Percentiles rank a stretch among this genome's conserved stretches.
These are phyloP conservation scores for Acacia confusa DNA, from an alignment of 306 rosid species.

Conservation along the genomic window DNA sequence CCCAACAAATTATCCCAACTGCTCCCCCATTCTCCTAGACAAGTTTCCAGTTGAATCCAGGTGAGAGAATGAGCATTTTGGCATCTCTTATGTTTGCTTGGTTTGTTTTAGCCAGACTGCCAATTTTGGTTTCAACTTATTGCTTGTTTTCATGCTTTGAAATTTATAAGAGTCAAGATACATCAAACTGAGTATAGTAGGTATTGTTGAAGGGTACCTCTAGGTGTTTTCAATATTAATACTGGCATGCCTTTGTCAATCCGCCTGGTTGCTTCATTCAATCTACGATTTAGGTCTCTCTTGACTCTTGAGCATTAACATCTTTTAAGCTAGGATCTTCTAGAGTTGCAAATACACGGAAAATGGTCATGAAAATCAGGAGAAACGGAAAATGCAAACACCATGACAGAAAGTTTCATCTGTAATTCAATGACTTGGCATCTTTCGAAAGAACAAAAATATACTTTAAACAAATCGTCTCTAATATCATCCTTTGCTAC, in stretches of 20 bases:
- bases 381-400: neutral
- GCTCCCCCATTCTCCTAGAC: conserved; percentile 86
- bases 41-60: conserved; percentile 78
- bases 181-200: neutral
- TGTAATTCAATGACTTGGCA: conserved; percentile 5
- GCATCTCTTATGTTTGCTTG: conserved; percentile 28
- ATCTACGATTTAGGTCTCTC: neutral
- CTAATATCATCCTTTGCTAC: neutral
- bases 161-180: neutral
- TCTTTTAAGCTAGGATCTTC: neutral
- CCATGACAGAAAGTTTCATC: neutral
- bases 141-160: conserved; percentile 5
- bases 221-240: neutral
- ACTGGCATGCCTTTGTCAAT: conserved; percentile 1
- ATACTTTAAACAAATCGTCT: neutral
- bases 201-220: neutral
- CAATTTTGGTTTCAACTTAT: conserved; percentile 5
- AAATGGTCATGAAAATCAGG: neutral
- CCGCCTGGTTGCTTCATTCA: neutral
- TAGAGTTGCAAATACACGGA: neutral
- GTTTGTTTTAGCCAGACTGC: conserved; percentile 10
- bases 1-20: conserved; percentile 84
- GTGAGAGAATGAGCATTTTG: conserved; percentile 44
- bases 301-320: neutral
- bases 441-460: neutral